phyloP scores from a whole-genome alignment of 768 basidiomycete species.

The Lentinula raphanica region DNA sequence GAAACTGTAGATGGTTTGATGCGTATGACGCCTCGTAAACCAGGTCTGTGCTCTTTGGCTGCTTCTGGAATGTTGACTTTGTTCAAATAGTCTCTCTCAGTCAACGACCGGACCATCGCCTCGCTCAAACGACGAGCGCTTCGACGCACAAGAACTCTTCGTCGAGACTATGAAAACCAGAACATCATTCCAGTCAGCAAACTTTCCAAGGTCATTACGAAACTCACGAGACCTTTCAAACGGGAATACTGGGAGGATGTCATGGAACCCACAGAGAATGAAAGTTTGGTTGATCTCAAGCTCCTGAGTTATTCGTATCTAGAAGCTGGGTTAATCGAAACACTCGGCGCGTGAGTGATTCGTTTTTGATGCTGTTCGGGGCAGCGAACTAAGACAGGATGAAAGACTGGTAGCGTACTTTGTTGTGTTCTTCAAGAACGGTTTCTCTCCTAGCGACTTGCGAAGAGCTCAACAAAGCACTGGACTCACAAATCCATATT shows the following conservation, averaged over 20 bases:
- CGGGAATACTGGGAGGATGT: slow-evolving; percentile 55
- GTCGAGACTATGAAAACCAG: slow-evolving; percentile 48
- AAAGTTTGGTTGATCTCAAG: slow-evolving; percentile 56
- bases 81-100: slow-evolving; percentile 21
- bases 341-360: slow-evolving; percentile 45
- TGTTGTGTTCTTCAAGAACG: slow-evolving; percentile 57
- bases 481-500: too few relatives aligned
- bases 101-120: slow-evolving; percentile 50
- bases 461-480: slow-evolving; percentile 35
- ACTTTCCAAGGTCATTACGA: slow-evolving; percentile 29
- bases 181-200: slow-evolving; percentile 37
- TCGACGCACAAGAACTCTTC: slow-evolving; percentile 48
- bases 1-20: slow-evolving; percentile 63
- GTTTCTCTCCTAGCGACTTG: slow-evolving; percentile 57
- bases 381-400: background rate
- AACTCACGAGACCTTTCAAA: slow-evolving; percentile 49
- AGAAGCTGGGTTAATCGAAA: slow-evolving; percentile 61
- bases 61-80: background rate
- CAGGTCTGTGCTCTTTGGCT: slow-evolving; percentile 32
- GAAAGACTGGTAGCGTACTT: slow-evolving; percentile 57
- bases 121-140: slow-evolving; percentile 53
- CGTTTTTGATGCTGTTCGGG: background rate
- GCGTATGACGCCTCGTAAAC: slow-evolving; percentile 62
- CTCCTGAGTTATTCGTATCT: slow-evolving; percentile 64
- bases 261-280: slow-evolving; percentile 47